Conservation (phyloP, 2,329 filamentous ascomycete genomes). For the Epichloe sibirici region DNA sequence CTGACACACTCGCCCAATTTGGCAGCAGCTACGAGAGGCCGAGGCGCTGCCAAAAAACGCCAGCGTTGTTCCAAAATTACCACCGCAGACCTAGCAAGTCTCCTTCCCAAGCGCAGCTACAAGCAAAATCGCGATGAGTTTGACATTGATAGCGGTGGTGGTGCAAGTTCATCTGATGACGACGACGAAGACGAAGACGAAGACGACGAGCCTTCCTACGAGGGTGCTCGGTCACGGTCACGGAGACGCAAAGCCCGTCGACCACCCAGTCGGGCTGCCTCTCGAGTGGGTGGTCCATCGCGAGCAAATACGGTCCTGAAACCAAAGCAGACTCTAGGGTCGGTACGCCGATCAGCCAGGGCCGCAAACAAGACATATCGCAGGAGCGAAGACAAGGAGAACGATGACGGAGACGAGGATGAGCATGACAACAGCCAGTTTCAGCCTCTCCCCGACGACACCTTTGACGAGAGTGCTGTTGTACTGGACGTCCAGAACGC, state of each 20-base stretch:
- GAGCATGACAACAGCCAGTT: slow-evolving; percentile 26
- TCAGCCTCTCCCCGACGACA: slow-evolving; percentile 33
- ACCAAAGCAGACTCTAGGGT: slow-evolving; percentile 12
- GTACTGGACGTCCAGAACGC: slow-evolving; percentile 25
- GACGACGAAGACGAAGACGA: slow-evolving; percentile 36
- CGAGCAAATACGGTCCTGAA: slow-evolving; percentile 12
- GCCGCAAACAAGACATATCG: slow-evolving; percentile 36
- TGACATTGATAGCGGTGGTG: slow-evolving; percentile 32
- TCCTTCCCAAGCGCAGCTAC: slow-evolving; percentile 40
- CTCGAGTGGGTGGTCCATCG: not conserved
- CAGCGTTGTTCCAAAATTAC: slow-evolving; percentile 33
- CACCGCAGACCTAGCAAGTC: slow-evolving; percentile 40
- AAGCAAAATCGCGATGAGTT: slow-evolving; percentile 27
- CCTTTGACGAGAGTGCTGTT: slow-evolving; percentile 22
- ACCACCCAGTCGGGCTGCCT: slow-evolving; percentile 16
- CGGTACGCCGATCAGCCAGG: slow-evolving; percentile 13
- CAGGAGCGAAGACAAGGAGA: slow-evolving; percentile 46
- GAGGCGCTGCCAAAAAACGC: slow-evolving; percentile 16
- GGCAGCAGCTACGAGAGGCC: slow-evolving; percentile 18
- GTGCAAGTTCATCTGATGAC: slow-evolving; percentile 32
- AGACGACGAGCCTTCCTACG: slow-evolving; percentile 43
- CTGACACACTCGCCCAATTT: slow-evolving; percentile 55
- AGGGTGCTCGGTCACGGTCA: slow-evolving; percentile 22
- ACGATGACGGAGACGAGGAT: slow-evolving; percentile 27
- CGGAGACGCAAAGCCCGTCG: slow-evolving; percentile 20